phyloP scores from a whole-genome alignment of 192 early-diverging fungal genomes.

The Funneliformis mosseae region DNA sequence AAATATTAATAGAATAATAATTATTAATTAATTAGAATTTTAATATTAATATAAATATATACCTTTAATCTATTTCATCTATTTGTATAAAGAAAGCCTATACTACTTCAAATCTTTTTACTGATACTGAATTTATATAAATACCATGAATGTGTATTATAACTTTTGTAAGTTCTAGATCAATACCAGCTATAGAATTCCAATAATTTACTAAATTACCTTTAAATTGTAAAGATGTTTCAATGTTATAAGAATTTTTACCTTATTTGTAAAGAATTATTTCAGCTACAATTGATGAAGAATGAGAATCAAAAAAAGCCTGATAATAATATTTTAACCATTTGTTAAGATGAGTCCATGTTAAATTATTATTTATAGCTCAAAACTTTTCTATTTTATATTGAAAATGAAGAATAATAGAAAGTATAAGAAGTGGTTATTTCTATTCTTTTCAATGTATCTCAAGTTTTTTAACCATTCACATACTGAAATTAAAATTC shows the following conservation, averaged over 20 bases:
- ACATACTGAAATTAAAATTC: background rate
- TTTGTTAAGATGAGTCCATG: background rate
- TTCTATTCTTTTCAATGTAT: background rate
- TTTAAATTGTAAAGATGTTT: background rate
- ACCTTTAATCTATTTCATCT: background rate
- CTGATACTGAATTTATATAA: background rate
- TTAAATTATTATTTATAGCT: constrained; percentile 6
- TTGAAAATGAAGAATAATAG: background rate
- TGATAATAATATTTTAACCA: constrained; percentile 12
- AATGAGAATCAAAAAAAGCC: background rate
- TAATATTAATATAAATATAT: background rate
- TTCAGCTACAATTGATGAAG: background rate
- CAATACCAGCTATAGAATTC: background rate
- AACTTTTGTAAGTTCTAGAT: background rate
- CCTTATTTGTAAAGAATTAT: background rate
- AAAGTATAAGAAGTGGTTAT: background rate
- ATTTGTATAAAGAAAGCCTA: background rate
- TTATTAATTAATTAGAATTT: no score
- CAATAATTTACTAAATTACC: constrained; percentile 1
- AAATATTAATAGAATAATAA: no score
- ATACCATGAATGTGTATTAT: background rate
- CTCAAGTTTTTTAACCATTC: background rate
- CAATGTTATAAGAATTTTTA: background rate
- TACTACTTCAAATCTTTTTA: background rate
- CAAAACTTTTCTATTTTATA: constrained; percentile 1